phyloP scores from a whole-genome alignment of 2,329 filamentous ascomycete genomes.

The Phaeosphaeria sp. region DNA sequence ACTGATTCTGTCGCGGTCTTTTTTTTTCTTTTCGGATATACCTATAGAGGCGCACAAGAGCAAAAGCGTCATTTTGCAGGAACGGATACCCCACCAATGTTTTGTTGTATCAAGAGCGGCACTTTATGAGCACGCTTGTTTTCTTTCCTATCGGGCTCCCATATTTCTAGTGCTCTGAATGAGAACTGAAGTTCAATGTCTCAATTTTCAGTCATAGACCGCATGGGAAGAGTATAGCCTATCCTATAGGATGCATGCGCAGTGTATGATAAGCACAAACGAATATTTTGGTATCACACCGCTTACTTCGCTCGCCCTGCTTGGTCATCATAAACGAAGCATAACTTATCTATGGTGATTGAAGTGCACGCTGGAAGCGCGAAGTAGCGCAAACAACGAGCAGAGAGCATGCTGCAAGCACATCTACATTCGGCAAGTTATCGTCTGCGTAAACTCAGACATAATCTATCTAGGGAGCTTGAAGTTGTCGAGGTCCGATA shows the following conservation, averaged over 20 bases:
- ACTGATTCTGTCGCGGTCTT: background rate
- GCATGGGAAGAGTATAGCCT: constrained; percentile 4
- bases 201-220: constrained; percentile 16
- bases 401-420: constrained; percentile 1
- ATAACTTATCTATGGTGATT: background rate
- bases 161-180: background rate
- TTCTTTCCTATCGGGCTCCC: background rate
- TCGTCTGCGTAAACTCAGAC: constrained; percentile 4
- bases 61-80: constrained; percentile 23
- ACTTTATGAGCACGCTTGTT: background rate
- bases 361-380: background rate
- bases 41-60: constrained; percentile 26
- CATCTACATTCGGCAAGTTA: constrained; percentile 10
- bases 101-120: constrained; percentile 13
- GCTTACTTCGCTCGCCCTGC: background rate
- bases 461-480: constrained; percentile 7
- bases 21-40: constrained; percentile 3
- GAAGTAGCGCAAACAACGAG: background rate
- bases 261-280: constrained; percentile 12
- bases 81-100: constrained; percentile 35
- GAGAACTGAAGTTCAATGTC: background rate
- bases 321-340: background rate
- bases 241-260: constrained; percentile 1
- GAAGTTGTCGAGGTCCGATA: constrained; percentile 10
- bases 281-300: constrained; percentile 10